Percentiles rank a stretch among this genome's conserved stretches.
Evolutionary conservation across 202 grass and related monocot genomes (phyloP).

Genomic region (Cymbopogon flexuosus): DNA sequence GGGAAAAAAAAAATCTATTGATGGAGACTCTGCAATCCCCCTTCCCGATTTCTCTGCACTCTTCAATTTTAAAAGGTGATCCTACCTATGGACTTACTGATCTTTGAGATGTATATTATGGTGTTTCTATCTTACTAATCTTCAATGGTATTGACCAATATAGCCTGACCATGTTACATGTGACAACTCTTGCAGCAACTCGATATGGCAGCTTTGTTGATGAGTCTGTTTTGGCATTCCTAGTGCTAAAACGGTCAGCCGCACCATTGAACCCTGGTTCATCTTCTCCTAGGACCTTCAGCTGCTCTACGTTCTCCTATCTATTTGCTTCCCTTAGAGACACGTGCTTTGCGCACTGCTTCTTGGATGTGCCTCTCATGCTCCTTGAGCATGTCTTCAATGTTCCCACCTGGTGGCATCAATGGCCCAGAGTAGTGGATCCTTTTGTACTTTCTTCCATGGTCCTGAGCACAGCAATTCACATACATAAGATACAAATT

Average conservation of each 20-base stretch:
- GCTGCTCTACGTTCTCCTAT: constrained; percentile 6
- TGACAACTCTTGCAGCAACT: constrained; percentile 11
- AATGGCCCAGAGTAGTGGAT: constrained; percentile 88
- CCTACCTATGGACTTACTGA: constrained; percentile 2
- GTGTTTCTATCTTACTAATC: neutral
- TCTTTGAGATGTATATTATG: neutral
- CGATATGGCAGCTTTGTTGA: constrained; percentile 19
- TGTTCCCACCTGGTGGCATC: constrained; percentile 62
- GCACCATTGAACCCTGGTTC: neutral
- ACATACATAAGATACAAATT: neutral
- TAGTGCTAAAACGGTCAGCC: neutral
- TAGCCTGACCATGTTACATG: constrained; percentile 5
- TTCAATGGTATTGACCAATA: neutral
- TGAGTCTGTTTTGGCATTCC: neutral
- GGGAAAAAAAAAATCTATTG: neutral
- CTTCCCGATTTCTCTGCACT: neutral
- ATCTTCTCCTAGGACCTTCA: constrained; percentile 8
- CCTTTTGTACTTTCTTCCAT: constrained; percentile 59
- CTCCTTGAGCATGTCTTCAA: constrained; percentile 89
- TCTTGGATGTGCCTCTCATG: constrained; percentile 83
- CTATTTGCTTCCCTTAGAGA: constrained; percentile 38
- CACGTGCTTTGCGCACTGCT: constrained; percentile 72
- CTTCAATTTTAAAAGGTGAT: neutral
- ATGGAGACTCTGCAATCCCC: neutral
- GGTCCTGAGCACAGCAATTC: constrained; percentile 41